These are phyloP conservation scores for Tylopilus rubrobrunneus DNA, from an alignment of 768 basidiomycete species.

Conservation along the genomic window DNA sequence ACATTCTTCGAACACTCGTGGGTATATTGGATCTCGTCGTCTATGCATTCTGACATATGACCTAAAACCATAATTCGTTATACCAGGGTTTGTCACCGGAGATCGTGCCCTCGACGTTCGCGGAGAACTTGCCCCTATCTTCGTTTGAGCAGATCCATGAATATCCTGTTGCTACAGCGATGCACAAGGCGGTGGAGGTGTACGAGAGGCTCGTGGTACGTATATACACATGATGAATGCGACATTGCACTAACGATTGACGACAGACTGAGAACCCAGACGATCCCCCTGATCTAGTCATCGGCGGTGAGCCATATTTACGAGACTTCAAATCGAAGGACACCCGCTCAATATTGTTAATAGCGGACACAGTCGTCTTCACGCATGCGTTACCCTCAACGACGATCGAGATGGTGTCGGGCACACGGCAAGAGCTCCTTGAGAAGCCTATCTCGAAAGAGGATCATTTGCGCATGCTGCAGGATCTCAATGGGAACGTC, in stretches of 20 bases:
- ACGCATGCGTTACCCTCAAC: constrained; percentile 64
- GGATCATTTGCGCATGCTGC: constrained; percentile 84
- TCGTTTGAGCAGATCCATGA: constrained; percentile 70
- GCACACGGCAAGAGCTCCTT: constrained; percentile 64
- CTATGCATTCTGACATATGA: background rate
- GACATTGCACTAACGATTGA: background rate
- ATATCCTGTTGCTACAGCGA: constrained; percentile 74
- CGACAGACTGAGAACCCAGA: constrained; percentile 51
- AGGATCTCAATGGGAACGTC: constrained; percentile 78
- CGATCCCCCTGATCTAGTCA: constrained; percentile 76
- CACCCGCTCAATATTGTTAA: background rate
- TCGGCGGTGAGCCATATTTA: constrained; percentile 48
- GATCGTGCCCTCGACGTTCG: constrained; percentile 72
- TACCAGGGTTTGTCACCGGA: constrained; percentile 61
- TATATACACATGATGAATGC: background rate
- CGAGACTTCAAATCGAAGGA: background rate
- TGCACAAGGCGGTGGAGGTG: constrained; percentile 81
- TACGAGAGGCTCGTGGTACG: constrained; percentile 77
- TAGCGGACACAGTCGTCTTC: constrained; percentile 93
- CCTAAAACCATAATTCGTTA: background rate
- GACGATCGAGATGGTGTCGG: constrained; percentile 39
- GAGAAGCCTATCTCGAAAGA: constrained; percentile 82
- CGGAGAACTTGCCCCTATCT: constrained; percentile 66
- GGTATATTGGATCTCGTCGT: constrained; percentile 19
- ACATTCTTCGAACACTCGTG: constrained; percentile 77